Base-by-base conservation (phyloP, 2,329 filamentous ascomycete genomes). In the Sporothrix dimorphospora region DNA sequence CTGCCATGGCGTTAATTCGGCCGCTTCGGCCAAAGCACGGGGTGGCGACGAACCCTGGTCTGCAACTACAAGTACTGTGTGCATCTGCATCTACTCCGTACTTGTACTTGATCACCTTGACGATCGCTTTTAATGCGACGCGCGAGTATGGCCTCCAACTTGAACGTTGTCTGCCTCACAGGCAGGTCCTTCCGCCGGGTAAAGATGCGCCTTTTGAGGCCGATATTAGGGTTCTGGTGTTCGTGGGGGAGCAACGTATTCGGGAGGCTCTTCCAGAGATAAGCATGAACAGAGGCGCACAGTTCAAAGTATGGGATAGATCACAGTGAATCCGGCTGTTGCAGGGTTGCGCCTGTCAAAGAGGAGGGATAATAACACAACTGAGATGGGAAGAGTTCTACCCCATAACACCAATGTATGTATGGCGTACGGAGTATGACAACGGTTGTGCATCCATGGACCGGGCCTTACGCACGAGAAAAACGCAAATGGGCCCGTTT, bases 391-490 rank as follows among this genome's bases (percentile, higher is more conserved):
- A 42, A n/a, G n/a, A n/a, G n/a, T n/a, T n/a, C n/a, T n/a, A n/a
- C n/a, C n/a, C n/a, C n/a, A n/a, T n/a, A n/a, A n/a, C n/a, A n/a
- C n/a, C n/a, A n/a, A n/a, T n/a, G n/a, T n/a, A n/a, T n/a, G n/a
- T n/a, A n/a, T n/a, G n/a, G n/a, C n/a, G n/a, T n/a, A n/a, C n/a
- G 47, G 27, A 4, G n/a, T 21, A 16, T n/a, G 7, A 16, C n/a
- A 55, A 67, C 51, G n/a, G 21, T 21, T n/a, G 19, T 38, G 45
- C 21, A 51, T 51, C 65, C 42, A 67, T 27, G 59, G 59, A 65
- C 57, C 59, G 69, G 69, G 45, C 57, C 55, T 72, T 71, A 71
- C 70, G 70, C 51, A 61, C 70, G 70, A 71, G 51, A 57, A 30
- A 27, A 45, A 16, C 2, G 4, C 5, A 19, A 19, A 34, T 34